A percentile compares a stretch with the other conserved stretches of the same genome.
Conservation (phyloP, 1,284 basidiomycete species). For the Sporisorium iseilematis-ciliati region DNA sequence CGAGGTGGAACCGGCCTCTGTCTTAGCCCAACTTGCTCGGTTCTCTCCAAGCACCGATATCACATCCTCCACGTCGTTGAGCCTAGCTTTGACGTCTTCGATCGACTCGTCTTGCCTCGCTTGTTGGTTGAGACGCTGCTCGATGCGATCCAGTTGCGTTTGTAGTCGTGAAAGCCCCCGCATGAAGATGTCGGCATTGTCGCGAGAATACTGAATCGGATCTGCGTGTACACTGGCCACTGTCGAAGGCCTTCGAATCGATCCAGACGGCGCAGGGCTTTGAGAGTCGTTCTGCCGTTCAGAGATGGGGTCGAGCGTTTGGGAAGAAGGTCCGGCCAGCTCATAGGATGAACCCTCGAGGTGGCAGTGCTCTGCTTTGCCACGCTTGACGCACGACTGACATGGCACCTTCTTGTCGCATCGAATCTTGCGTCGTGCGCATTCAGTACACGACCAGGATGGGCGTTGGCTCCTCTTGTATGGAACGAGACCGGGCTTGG, state of each 20-base stretch:
- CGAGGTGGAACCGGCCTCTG: background rate
- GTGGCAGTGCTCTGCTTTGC: slow-evolving; percentile 41
- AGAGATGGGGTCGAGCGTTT: slow-evolving; percentile 8
- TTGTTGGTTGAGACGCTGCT: slow-evolving; percentile 23
- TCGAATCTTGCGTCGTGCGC: slow-evolving; percentile 52
- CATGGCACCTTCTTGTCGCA: slow-evolving; percentile 61
- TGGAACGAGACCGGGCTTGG: slow-evolving; percentile 19
- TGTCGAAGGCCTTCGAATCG: slow-evolving; percentile 19
- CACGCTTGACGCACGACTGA: slow-evolving; percentile 53
- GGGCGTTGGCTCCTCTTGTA: slow-evolving; percentile 52
- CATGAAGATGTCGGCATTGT: slow-evolving; percentile 19
- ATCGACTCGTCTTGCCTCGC: slow-evolving; percentile 22
- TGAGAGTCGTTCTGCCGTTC: slow-evolving; percentile 16
- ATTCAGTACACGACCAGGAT: slow-evolving; percentile 60
- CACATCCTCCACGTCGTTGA: slow-evolving; percentile 42
- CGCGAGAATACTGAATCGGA: background rate
- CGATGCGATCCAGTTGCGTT: slow-evolving; percentile 44
- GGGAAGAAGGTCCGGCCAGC: slow-evolving; percentile 17
- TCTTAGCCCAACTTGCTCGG: slow-evolving; percentile 21
- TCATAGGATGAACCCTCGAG: slow-evolving; percentile 33
- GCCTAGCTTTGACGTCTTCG: slow-evolving; percentile 40
- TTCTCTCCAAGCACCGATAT: slow-evolving; percentile 41
- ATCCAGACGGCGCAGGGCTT: slow-evolving; percentile 4
- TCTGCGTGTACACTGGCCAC: slow-evolving; percentile 5
- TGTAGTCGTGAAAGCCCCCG: slow-evolving; percentile 29